phyloP scores from a whole-genome alignment of 2,329 filamentous ascomycete genomes.

The Juglanconis oblonga region DNA sequence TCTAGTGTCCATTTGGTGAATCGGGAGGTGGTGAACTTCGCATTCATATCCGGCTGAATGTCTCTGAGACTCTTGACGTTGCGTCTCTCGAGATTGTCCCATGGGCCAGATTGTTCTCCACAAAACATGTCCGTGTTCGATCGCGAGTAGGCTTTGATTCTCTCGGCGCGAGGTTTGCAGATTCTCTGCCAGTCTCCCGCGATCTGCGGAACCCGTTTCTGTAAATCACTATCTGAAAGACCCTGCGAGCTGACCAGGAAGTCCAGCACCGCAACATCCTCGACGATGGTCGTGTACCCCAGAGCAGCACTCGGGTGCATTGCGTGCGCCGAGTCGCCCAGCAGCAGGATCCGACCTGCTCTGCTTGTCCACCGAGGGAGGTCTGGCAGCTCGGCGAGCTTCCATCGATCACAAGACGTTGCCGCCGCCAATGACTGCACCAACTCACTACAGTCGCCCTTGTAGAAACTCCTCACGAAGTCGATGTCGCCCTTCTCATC shows the following conservation, averaged over 20 bases:
- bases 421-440: constrained; percentile 15
- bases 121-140: constrained; percentile 17
- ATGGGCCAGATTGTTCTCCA: not conserved
- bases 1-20: constrained; percentile 11
- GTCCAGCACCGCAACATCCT: constrained; percentile 14
- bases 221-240: not conserved
- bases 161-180: constrained; percentile 21
- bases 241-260: not conserved
- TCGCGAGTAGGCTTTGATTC: constrained; percentile 20
- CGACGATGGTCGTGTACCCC: constrained; percentile 8
- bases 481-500: constrained; percentile 24
- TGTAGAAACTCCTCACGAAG: constrained; percentile 19
- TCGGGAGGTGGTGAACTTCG: not conserved
- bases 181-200: constrained; percentile 18
- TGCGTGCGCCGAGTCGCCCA: constrained; percentile 22
- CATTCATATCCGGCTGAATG: constrained; percentile 3
- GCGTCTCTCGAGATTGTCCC: not conserved
- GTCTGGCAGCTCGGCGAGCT: constrained; percentile 22
- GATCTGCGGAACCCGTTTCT: not conserved
- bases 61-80: constrained; percentile 4
- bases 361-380: constrained; percentile 22
- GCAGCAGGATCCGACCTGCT: constrained; percentile 18
- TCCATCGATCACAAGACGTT: constrained; percentile 22
- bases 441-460: constrained; percentile 17
- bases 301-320: constrained; percentile 10